Evolutionary conservation across 768 basidiomycete species (phyloP).

Genomic region (Aureoboletus auriporus): DNA sequence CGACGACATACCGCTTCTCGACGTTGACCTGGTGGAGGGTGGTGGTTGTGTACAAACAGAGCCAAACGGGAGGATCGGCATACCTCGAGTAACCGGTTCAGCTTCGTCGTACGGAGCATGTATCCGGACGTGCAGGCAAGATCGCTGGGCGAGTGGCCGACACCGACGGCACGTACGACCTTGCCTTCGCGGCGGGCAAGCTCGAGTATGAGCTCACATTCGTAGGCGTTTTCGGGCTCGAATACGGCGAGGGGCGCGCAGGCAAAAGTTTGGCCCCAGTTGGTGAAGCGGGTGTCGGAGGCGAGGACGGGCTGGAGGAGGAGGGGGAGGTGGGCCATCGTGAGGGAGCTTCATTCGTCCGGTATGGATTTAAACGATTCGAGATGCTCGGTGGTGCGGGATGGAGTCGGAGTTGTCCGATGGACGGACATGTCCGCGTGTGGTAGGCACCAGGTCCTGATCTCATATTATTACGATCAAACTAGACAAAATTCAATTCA

Average conservation of each 20-base stretch:
- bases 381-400: slow-evolving; percentile 27
- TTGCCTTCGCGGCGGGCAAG: slow-evolving; percentile 71
- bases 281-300: slow-evolving; percentile 54
- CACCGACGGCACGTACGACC: slow-evolving; percentile 76
- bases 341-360: background rate
- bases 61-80: slow-evolving; percentile 28
- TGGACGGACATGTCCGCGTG: slow-evolving; percentile 2
- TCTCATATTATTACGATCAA: background rate
- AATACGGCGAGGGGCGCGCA: slow-evolving; percentile 71
- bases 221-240: slow-evolving; percentile 61
- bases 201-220: slow-evolving; percentile 75
- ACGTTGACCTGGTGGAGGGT: slow-evolving; percentile 53
- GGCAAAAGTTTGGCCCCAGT: slow-evolving; percentile 83
- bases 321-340: slow-evolving; percentile 30
- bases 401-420: slow-evolving; percentile 9
- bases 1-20: slow-evolving; percentile 63
- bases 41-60: slow-evolving; percentile 3
- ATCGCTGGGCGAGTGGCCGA: slow-evolving; percentile 93
- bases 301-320: slow-evolving; percentile 41
- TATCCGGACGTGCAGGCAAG: slow-evolving; percentile 85
- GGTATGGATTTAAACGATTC: background rate
- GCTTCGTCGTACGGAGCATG: slow-evolving; percentile 75
- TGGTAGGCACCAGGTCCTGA: slow-evolving; percentile 2
- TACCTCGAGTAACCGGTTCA: slow-evolving; percentile 77
- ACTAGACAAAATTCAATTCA: slow-evolving; percentile 24